A percentile compares a stretch with the other conserved stretches of the same genome.
These are phyloP conservation scores for Fallopia convolvulus DNA, from an alignment of 148 eudicot genomes.

Conservation along the genomic window DNA sequence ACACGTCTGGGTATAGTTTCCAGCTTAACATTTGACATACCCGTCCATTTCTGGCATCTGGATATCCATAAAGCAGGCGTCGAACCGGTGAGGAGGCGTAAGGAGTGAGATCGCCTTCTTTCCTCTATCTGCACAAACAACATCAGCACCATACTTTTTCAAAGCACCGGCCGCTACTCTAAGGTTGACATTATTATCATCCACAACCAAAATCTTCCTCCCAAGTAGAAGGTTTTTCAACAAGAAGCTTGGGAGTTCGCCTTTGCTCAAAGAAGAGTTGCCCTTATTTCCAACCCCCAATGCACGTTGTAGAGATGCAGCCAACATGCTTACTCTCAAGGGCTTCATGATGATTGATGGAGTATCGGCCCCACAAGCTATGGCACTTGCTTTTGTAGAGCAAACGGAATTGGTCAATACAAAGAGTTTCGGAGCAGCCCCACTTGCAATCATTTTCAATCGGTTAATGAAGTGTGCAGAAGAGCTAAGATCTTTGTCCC, in stretches of 20 bases:
- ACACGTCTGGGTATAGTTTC: too few species aligned
- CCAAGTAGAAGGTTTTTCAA: slow-evolving; percentile 62
- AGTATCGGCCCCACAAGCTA: slow-evolving; percentile 22
- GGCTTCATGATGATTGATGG: slow-evolving; percentile 73
- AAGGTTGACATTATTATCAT: slow-evolving; percentile 77
- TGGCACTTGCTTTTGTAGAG: slow-evolving; percentile 20
- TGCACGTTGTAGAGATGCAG: slow-evolving; percentile 70
- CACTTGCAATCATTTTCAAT: slow-evolving; percentile 24
- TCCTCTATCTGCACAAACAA: slow-evolving; percentile 76
- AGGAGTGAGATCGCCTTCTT: slow-evolving; percentile 56
- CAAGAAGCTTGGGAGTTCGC: slow-evolving; percentile 36
- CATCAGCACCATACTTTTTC: slow-evolving; percentile 93
- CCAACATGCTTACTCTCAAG: slow-evolving; percentile 77
- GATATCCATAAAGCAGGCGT: slow-evolving; percentile 97
- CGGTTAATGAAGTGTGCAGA: slow-evolving; percentile 23
- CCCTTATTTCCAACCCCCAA: slow-evolving; percentile 72
- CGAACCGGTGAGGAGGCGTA: slow-evolving; percentile 65
- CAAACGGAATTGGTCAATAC: slow-evolving; percentile 45
- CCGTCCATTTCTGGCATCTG: slow-evolving; percentile 99
- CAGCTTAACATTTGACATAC: slow-evolving; percentile 29
- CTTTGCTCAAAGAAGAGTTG: slow-evolving; percentile 25
- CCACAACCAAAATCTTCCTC: slow-evolving; percentile 80
- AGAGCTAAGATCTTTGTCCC: slow-evolving; percentile 45
- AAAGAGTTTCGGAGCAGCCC: slow-evolving; percentile 46
- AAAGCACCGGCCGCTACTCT: slow-evolving; percentile 86